A percentile compares a stretch with the other conserved stretches of the same genome.
phyloP scores from a whole-genome alignment of 768 basidiomycete species.

The Leccinellum albellum region DNA sequence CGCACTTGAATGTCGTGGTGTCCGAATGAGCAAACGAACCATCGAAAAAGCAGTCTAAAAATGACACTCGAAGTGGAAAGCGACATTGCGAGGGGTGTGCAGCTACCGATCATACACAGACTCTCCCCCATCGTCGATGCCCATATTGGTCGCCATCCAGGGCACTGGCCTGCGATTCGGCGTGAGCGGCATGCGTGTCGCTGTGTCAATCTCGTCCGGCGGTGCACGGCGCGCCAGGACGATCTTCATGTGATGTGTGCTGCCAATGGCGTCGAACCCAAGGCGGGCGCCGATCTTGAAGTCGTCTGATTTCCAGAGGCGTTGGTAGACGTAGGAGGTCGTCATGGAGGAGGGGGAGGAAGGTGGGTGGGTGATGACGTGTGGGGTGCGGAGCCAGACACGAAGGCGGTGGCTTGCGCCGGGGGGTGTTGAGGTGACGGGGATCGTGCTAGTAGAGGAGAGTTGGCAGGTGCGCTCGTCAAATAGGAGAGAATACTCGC shows the following conservation, averaged over 20 bases:
- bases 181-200: not conserved
- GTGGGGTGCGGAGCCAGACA: constrained; percentile 55
- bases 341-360: constrained; percentile 32
- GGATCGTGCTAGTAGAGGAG: constrained; percentile 43
- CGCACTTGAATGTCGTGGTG: not conserved
- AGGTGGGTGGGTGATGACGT: constrained; percentile 13
- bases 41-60: not conserved
- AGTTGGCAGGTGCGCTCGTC: not conserved
- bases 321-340: constrained; percentile 57
- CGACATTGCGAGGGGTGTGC: not conserved
- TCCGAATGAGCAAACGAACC: not conserved
- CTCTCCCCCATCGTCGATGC: constrained; percentile 5
- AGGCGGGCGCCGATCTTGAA: constrained; percentile 59
- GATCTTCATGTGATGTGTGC: constrained; percentile 33
- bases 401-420: constrained; percentile 63
- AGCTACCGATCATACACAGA: constrained; percentile 11
- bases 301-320: constrained; percentile 60
- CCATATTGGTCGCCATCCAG: constrained; percentile 5
- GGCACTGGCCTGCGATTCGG: constrained; percentile 6
- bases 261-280: constrained; percentile 48
- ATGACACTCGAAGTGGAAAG: not conserved
- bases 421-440: constrained; percentile 48
- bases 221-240: constrained; percentile 38
- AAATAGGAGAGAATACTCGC: constrained; percentile 33
- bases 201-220: not conserved